A percentile compares a stretch with the other conserved stretches of the same genome.
phyloP scores from a whole-genome alignment of 768 basidiomycete genomes.

The Pulveroboletus sp. region DNA sequence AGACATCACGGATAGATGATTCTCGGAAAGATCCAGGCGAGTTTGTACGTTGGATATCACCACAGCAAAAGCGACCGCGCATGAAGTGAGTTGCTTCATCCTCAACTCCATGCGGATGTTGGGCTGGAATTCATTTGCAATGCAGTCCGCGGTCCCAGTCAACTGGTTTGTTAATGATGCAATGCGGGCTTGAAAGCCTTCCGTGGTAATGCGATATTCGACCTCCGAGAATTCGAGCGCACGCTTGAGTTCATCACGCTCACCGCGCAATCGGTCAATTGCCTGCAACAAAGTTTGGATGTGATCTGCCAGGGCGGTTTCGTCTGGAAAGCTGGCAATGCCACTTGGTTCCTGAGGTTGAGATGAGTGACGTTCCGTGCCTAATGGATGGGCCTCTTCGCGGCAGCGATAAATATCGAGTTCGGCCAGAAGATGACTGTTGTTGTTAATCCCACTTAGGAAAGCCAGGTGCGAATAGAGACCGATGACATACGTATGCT shows the following conservation, averaged over 20 bases:
- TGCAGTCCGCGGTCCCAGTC: conserved; percentile 21
- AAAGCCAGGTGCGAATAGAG: neutral
- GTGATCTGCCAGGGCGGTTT: conserved; percentile 33
- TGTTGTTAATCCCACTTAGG: neutral
- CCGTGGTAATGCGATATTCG: conserved; percentile 61
- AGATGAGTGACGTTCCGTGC: neutral
- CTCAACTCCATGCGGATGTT: conserved; percentile 8
- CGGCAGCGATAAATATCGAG: conserved; percentile 5
- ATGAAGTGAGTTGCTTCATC: conserved; percentile 32
- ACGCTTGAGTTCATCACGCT: conserved; percentile 59
- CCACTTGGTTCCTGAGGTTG: neutral
- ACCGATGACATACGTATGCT: conserved; percentile 25
- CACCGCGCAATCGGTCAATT: conserved; percentile 61
- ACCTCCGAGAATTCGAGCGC: conserved; percentile 65
- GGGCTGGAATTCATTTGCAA: neutral
- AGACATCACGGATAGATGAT: conserved; percentile 7
- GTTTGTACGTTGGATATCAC: conserved; percentile 39
- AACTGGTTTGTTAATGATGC: conserved; percentile 27
- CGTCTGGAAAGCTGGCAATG: conserved; percentile 7
- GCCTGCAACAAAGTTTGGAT: conserved; percentile 58
- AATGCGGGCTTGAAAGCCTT: conserved; percentile 54
- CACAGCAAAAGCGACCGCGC: conserved; percentile 35
- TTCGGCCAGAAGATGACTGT: conserved; percentile 21
- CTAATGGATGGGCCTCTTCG: neutral
- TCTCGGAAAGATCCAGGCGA: conserved; percentile 22